A percentile compares a stretch with the other conserved stretches of the same genome.
Evolutionary conservation across 2,329 filamentous ascomycete species (phyloP).

Genomic region (Hortaea werneckii): DNA sequence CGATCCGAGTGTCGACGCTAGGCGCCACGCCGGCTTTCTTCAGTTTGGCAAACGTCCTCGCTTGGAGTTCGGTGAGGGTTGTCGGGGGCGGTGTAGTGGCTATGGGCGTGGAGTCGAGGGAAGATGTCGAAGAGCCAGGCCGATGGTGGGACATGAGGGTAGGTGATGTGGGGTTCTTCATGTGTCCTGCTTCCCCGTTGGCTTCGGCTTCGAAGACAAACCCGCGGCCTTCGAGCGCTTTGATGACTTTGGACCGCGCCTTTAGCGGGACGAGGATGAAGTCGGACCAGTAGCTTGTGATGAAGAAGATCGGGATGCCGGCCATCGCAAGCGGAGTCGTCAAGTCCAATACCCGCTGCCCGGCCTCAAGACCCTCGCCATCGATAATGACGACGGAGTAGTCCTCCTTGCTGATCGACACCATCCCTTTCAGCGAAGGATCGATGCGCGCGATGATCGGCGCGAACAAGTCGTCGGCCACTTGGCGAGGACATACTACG

Average conservation of each 20-base stretch:
- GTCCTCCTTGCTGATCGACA: slow-evolving; percentile 70
- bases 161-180: slow-evolving; percentile 39
- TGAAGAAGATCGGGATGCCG: slow-evolving; percentile 95
- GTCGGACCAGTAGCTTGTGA: slow-evolving; percentile 95
- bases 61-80: slow-evolving; percentile 68
- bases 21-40: slow-evolving; percentile 66
- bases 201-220: slow-evolving; percentile 70
- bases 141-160: slow-evolving; percentile 45
- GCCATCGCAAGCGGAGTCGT: slow-evolving; percentile 85
- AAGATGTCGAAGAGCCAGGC: slow-evolving; percentile 35
- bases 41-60: slow-evolving; percentile 74
- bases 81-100: slow-evolving; percentile 64
- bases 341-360: slow-evolving; percentile 80
- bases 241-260: slow-evolving; percentile 62
- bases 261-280: slow-evolving; percentile 83
- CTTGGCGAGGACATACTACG: slow-evolving; percentile 70
- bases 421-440: slow-evolving; percentile 29
- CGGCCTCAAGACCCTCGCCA: slow-evolving; percentile 81
- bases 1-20: slow-evolving; percentile 56
- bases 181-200: slow-evolving; percentile 35
- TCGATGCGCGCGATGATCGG: slow-evolving; percentile 59
- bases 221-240: slow-evolving; percentile 65
- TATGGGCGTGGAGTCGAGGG: slow-evolving; percentile 35
- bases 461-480: slow-evolving; percentile 64
- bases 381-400: slow-evolving; percentile 86